Conservation (phyloP, 306 rosid species). For the Fragaria iinumae region DNA sequence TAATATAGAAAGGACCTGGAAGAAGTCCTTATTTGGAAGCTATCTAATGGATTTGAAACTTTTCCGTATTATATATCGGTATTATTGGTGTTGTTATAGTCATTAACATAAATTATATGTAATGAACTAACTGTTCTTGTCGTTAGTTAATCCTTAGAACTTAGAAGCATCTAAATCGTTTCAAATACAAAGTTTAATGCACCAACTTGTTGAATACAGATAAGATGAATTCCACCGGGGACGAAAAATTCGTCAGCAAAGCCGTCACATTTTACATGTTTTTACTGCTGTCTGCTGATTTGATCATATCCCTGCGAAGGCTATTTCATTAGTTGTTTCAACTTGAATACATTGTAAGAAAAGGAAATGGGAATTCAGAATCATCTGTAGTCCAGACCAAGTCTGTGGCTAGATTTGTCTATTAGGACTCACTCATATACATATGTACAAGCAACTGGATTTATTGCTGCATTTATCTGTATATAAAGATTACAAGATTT, state of each 20-base stretch:
- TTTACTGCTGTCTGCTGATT: background rate
- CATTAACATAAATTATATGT: background rate
- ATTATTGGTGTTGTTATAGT: background rate
- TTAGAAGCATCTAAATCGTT: slow-evolving; percentile 12
- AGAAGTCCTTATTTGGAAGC: background rate
- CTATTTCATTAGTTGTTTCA: background rate
- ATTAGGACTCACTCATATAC: slow-evolving; percentile 16
- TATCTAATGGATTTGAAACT: background rate
- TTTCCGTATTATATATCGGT: background rate
- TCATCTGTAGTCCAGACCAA: slow-evolving; percentile 28
- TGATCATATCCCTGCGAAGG: background rate
- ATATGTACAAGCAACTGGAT: slow-evolving; percentile 70
- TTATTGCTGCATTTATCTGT: slow-evolving; percentile 72
- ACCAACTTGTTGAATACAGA: background rate
- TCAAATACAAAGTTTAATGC: background rate
- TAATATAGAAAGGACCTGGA: background rate
- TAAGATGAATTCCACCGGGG: background rate
- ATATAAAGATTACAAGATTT: slow-evolving; percentile 39
- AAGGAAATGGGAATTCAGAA: background rate
- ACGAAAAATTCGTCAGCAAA: background rate
- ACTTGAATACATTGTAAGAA: background rate
- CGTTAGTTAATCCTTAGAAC: background rate
- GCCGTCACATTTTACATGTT: background rate
- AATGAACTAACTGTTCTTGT: background rate
- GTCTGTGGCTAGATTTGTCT: slow-evolving; percentile 26